These are phyloP conservation scores for Aspergillus quadricinctus DNA, from an alignment of 2,329 filamentous ascomycete species.

Conservation along the genomic window DNA sequence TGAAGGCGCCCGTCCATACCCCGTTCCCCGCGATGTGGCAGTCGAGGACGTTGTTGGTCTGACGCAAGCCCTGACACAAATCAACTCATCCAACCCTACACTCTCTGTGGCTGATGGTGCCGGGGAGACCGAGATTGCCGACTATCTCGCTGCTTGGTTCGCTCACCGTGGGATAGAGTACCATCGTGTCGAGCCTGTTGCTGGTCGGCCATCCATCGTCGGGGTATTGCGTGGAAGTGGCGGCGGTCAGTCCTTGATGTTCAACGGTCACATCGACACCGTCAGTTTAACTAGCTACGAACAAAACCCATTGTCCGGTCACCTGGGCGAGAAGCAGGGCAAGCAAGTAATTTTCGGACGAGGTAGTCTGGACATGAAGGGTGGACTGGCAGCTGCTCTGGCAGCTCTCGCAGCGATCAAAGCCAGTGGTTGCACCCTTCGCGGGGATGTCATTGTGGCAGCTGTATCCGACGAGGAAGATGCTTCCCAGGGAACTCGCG, in stretches of 20 bases:
- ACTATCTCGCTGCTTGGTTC: conserved; percentile 49
- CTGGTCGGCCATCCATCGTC: conserved; percentile 49
- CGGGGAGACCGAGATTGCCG: conserved; percentile 46
- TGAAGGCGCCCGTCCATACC: conserved; percentile 57
- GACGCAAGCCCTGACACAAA: conserved; percentile 45
- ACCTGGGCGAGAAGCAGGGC: conserved; percentile 29
- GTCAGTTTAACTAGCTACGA: conserved; percentile 48
- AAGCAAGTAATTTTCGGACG: conserved; percentile 41
- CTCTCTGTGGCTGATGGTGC: conserved; percentile 40
- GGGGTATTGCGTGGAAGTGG: conserved; percentile 46
- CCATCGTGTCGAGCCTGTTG: conserved; percentile 46
- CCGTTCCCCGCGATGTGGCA: conserved; percentile 39
- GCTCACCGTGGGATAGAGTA: conserved; percentile 49
- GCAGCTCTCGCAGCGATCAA: conserved; percentile 39
- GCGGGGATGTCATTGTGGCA: conserved; percentile 50
- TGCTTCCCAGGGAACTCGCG: conserved; percentile 48
- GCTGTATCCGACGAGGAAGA: conserved; percentile 54
- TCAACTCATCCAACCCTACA: conserved; percentile 49
- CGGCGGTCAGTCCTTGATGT: conserved; percentile 47
- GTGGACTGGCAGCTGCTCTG: conserved; percentile 47
- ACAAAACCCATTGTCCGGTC: conserved; percentile 43
- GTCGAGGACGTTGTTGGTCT: conserved; percentile 41
- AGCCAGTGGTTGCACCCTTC: conserved; percentile 23
- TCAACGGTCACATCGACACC: conserved; percentile 53
- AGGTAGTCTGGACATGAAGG: conserved; percentile 51